Evolutionary conservation across 2,329 filamentous ascomycete species (phyloP), one percentile per base, ranked within the genome.

Genomic region (Colletotrichum limetticola): DNA sequence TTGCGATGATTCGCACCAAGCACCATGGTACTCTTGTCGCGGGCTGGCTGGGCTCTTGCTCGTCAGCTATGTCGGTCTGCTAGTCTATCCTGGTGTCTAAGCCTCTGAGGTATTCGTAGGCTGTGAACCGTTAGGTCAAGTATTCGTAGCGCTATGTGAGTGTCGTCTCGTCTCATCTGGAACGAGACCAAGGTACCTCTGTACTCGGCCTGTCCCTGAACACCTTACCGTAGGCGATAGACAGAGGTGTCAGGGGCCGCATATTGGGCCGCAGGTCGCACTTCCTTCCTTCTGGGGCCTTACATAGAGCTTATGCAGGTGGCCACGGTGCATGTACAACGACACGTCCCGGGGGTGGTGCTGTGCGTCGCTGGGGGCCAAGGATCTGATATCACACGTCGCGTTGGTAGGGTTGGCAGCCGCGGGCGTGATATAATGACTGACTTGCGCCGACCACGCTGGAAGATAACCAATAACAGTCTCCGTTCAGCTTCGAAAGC

Each of bases 301-400:
- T 72, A 66, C 70, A 72, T 72, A 72, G 53, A 69, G 59, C 70
- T 69, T 66, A 52, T 72, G 70, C 70, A 72, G 66, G 59, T 35
- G 59, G 59, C 42, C 66, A 69, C 35, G 70, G 70, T 69, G 70
- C 70, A 72, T 72, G 59, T 52, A 63, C 65, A 60, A 72, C 53
- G 66, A 72, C 70, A 69, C 65, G 70, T 72, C 59, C 69, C 70
- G 70, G 66, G 66, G 59, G 69, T 68, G 57, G 69, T 72, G 58
- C 69, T 72, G 69, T 72, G 66, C 69, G 66, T 64, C 59, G 69
- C 59, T 42, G 42, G 59, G 59, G 37, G 28, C 16, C 55, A 69
- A 53, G 70, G 55, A 49, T 69, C 59, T 49, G 59, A 64, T 72
- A 72, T 72, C 70, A 65, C 60, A 60, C 53, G 66, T 60, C 68